phyloP scores from a whole-genome alignment of 345 rosid species.

The Eucalyptus urophylla region DNA sequence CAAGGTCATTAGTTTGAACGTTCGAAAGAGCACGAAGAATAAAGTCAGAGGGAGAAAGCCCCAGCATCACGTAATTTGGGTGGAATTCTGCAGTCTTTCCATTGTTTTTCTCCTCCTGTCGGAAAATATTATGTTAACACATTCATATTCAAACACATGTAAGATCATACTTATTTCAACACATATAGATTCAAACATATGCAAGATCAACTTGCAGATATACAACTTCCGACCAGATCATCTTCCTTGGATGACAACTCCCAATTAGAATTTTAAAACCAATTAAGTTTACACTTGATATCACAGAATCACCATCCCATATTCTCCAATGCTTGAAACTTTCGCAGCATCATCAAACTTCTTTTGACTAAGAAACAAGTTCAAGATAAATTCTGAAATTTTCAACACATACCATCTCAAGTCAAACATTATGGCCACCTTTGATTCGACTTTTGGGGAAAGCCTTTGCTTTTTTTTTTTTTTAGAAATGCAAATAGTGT shows the following conservation, averaged over 20 bases:
- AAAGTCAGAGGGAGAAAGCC: constrained; percentile 68
- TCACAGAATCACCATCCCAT: background rate
- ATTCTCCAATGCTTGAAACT: background rate
- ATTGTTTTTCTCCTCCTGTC: constrained; percentile 63
- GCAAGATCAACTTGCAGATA: background rate
- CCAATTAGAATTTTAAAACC: background rate
- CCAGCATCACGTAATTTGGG: constrained; percentile 60
- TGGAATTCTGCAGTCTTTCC: constrained; percentile 44
- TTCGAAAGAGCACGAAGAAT: constrained; percentile 63
- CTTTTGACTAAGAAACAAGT: background rate
- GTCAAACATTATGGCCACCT: background rate
- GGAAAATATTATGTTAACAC: background rate
- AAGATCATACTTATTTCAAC: background rate
- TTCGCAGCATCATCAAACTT: background rate
- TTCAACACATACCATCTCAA: background rate
- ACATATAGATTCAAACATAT: background rate
- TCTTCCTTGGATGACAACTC: background rate
- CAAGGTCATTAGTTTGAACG: constrained; percentile 76
- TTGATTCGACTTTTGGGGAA: background rate
- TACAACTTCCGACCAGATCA: background rate
- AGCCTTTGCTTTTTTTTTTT: background rate
- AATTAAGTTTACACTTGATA: background rate
- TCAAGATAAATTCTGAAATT: background rate
- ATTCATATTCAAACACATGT: background rate
- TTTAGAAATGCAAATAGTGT: background rate